Evolutionary conservation across 305 asterid species (phyloP).

Genomic region (Petunia hybrid): DNA sequence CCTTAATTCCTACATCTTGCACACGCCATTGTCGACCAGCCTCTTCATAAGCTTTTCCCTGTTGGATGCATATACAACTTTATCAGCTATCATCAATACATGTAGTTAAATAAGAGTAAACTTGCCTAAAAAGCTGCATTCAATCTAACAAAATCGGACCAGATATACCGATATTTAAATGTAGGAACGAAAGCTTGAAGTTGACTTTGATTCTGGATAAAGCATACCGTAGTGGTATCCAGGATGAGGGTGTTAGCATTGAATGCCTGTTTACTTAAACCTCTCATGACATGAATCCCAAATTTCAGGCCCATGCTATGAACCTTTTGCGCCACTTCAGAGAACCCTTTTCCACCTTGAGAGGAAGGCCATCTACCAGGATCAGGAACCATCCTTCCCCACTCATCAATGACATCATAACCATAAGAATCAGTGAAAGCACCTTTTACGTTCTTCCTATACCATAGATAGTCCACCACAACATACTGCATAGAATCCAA

Average conservation of each 20-base stretch:
- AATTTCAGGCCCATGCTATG: constrained; percentile 89
- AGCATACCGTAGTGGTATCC: constrained; percentile 72
- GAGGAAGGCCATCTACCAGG: constrained; percentile 95
- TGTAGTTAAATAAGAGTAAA: not conserved
- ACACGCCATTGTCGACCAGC: constrained; percentile 72
- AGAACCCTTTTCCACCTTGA: constrained; percentile 69
- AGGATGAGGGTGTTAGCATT: constrained; percentile 81
- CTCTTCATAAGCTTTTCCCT: constrained; percentile 86
- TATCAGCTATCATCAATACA: not conserved
- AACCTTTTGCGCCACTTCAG: constrained; percentile 67
- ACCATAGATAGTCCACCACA: constrained; percentile 98
- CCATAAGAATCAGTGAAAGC: constrained; percentile 81
- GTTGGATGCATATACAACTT: not conserved
- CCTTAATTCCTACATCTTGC: constrained; percentile 75
- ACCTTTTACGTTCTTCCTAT: constrained; percentile 81
- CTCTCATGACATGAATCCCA: constrained; percentile 95
- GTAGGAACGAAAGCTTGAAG: not conserved
- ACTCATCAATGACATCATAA: constrained; percentile 81
- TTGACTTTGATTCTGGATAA: not conserved
- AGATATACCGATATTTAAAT: constrained; percentile 10
- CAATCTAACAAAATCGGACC: constrained; percentile 1
- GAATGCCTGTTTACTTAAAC: constrained; percentile 82
- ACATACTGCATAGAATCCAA: constrained; percentile 62
- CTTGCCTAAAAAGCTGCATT: constrained; percentile 20
- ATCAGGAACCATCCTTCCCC: constrained; percentile 98